Evolutionary conservation across 1,139 yeast species (phyloP).

Genomic region (Yarrowia galli): DNA sequence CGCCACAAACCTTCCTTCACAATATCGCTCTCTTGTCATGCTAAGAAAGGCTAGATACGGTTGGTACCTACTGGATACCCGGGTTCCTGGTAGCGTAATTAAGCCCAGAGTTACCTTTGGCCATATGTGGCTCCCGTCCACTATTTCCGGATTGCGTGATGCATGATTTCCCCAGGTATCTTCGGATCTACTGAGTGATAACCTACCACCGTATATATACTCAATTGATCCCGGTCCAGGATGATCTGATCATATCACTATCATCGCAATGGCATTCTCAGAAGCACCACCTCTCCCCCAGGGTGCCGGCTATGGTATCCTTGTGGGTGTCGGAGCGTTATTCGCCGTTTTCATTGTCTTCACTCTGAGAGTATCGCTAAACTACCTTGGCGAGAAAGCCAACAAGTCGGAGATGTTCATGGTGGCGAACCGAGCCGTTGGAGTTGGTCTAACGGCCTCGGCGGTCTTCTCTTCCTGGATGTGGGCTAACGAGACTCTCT

Average conservation of each 20-base stretch:
- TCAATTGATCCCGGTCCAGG: not conserved
- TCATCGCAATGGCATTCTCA: conserved; percentile 11
- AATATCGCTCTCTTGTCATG: not conserved
- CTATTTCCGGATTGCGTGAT: conserved; percentile 35
- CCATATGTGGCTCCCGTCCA: conserved; percentile 21
- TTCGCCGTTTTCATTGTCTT: conserved; percentile 62
- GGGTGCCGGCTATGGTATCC: conserved; percentile 87
- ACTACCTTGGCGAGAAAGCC: conserved; percentile 57
- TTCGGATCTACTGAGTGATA: not conserved
- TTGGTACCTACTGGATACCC: not conserved
- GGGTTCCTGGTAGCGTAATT: not conserved
- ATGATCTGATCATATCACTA: not conserved
- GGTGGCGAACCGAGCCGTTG: conserved; percentile 73
- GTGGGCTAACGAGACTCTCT: conserved; percentile 87
- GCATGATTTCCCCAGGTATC: conserved; percentile 4
- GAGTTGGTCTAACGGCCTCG: conserved; percentile 79
- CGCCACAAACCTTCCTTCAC: conserved; percentile 14
- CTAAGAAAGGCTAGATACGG: conserved; percentile 14
- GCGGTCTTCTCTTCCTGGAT: conserved; percentile 95
- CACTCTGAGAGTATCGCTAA: conserved; percentile 58
- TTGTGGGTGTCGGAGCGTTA: conserved; percentile 81
- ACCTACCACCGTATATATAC: conserved; percentile 21
- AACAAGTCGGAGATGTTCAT: conserved; percentile 67
- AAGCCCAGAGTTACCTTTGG: conserved; percentile 14
- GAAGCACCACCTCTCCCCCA: conserved; percentile 55